Evolutionary conservation across 768 basidiomycete species (phyloP), one percentile per base, ranked within the genome.

Genomic region (Sarcomyxa edulis): DNA sequence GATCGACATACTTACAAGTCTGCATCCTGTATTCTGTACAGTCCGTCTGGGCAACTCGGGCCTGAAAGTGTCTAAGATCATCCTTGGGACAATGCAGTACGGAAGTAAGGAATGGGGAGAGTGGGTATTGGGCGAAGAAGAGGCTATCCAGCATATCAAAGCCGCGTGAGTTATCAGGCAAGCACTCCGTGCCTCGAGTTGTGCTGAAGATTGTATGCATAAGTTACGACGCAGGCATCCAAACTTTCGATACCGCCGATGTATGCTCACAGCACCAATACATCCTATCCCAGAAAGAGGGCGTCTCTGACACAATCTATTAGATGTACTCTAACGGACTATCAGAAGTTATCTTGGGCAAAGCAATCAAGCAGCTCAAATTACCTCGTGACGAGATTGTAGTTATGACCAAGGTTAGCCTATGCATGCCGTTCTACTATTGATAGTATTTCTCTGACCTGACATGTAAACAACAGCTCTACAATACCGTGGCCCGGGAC

Each of bases 371-470:
- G 49, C 51, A 76, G 44, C 68, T 74, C 45, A 54, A 77, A 15
- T 64, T 85, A 9, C 83, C 84, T n/a, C 74, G 86, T 2, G 80
- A 82, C 10, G 75, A 81, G 46, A 76, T 88, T 31, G 85, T 90
- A 12, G 72, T 90, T 11, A 71, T 89, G 66, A 86, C 87, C 39
- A 89, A 90, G 62, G 76, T 76, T 39, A n/a, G 11, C 12, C 24
- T 10, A 39, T 34, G 16, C n/a, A n/a, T n/a, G n/a, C n/a, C n/a
- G n/a, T n/a, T n/a, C n/a, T n/a, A n/a, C 14, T 3, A 27, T 7
- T 33, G n/a, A n/a, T n/a, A n/a, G n/a, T n/a, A n/a, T n/a, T n/a
- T n/a, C n/a, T n/a, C n/a, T n/a, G n/a, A 15, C 20, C 19, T 27
- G 15, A 40, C 22, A 31, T 9, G 5, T 22, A n/a, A n/a, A 10